Conservation (phyloP, 306 rosid species). For the Ceratonia siliqua region DNA sequence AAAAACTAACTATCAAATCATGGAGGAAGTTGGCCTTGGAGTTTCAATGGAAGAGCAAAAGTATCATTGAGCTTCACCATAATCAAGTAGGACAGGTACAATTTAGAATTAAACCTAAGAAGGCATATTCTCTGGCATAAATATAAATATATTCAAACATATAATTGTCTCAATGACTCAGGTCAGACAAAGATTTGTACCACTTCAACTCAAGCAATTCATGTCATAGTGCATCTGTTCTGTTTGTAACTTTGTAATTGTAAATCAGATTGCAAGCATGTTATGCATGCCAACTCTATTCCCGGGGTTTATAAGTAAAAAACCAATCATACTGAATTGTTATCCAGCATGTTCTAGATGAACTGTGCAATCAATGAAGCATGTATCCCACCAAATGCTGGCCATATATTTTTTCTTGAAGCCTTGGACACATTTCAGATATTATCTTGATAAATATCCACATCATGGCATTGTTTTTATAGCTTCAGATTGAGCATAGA, state of each 20-base stretch:
- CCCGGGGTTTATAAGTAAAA: not conserved
- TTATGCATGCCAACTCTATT: not conserved
- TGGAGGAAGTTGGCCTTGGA: not conserved
- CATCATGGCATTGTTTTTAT: not conserved
- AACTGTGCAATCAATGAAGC: slow-evolving; percentile 24
- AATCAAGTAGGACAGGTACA: not conserved
- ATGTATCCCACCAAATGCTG: not conserved
- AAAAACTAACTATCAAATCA: slow-evolving; percentile 17
- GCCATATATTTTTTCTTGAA: slow-evolving; percentile 7
- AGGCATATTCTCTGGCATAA: not conserved
- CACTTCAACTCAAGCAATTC: not conserved
- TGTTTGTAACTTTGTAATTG: not conserved
- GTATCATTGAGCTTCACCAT: not conserved
- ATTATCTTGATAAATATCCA: not conserved
- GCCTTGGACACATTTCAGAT: not conserved
- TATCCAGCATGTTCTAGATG: slow-evolving; percentile 1
- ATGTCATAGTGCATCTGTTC: not conserved
- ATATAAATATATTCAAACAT: not conserved
- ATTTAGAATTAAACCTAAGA: not conserved
- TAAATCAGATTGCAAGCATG: not conserved
- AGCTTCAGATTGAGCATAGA: slow-evolving; percentile 13
- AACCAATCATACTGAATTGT: not conserved
- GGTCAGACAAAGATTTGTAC: not conserved
- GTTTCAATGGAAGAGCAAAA: not conserved
- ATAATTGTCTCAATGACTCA: not conserved